Conservation (phyloP, 371 early-diverging fungal species). For the Encephalitozoon romaleae region DNA sequence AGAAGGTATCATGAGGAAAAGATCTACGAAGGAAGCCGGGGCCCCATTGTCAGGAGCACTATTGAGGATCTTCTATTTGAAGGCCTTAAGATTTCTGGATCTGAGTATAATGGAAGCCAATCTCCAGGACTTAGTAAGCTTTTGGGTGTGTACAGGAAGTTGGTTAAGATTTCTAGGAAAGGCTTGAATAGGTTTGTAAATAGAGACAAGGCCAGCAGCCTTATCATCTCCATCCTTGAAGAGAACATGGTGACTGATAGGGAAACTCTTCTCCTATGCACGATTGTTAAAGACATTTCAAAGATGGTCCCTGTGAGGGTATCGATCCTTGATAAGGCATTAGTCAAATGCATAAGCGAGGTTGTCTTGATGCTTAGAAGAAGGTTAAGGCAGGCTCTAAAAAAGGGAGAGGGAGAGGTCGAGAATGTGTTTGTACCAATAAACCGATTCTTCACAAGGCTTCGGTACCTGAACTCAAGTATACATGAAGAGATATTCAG, state of each 20-base stretch:
- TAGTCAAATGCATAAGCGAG: background rate
- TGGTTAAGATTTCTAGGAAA: background rate
- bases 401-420: background rate
- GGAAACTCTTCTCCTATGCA: background rate
- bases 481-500: background rate
- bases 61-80: background rate
- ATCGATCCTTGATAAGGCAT: conserved; percentile 1
- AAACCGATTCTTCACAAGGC: background rate
- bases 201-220: background rate
- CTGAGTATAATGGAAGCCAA: background rate
- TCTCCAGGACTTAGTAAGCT: background rate
- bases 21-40: background rate
- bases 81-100: background rate
- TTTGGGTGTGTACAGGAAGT: background rate
- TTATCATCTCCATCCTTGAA: background rate
- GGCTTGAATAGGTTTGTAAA: background rate
- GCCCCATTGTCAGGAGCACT: background rate
- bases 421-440: background rate
- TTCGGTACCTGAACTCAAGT: background rate
- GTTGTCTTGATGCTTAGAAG: background rate
- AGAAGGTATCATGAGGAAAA: too few relatives aligned
- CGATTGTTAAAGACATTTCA: background rate
- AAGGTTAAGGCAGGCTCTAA: background rate
- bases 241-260: background rate
- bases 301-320: background rate